Evolutionary conservation across 345 rosid species (phyloP), one percentile per base, ranked within the genome.

Genomic region (Eucalyptus dawsonii): DNA sequence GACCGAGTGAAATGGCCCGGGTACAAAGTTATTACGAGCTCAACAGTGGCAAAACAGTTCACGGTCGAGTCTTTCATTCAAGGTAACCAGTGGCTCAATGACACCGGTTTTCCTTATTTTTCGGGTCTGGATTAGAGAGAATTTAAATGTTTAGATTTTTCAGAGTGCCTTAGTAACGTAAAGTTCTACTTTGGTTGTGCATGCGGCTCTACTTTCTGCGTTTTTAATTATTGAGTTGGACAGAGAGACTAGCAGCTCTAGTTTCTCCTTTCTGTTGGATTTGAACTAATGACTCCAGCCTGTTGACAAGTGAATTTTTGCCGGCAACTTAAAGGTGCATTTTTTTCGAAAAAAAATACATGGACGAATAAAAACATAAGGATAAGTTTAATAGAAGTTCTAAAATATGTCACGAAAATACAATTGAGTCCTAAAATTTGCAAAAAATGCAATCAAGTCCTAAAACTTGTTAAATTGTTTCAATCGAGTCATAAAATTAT

Each of bases 1-100:
- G 53, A 34, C 2, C 88, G 95, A 62, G 94, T 93, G 67, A 91
- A 91, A 34, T 93, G 95, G 95, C 72, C 88, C 6, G 93, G 94
- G 6, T 93, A 88, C 86, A 94, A 90, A 56, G 87, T 65, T 19
- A 89, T 93, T 24, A 37, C 14, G 53, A 88, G 69, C 24, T 56
- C 87, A 14, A 42, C 88, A 5, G 92, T 89, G 87, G 94, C 94
- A 7, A 47, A 34, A 27, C 90, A 92, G 40, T 92, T 86, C 87
- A 92, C 93, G 4, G 91, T 86, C 8, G 87, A 45, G 49, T 86
- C 67, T 17, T 93, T 93, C 86, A 17, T 91, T 27, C 88, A 85
- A 37, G 94, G 91, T 40, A 86, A 88, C 42, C 72, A 72, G 19
- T 89, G 91, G 89, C 67, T 89, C 49, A 44, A 80, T 24, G 86